phyloP scores from a whole-genome alignment of 75 land plant species.

The Cupressus sempervirens region DNA sequence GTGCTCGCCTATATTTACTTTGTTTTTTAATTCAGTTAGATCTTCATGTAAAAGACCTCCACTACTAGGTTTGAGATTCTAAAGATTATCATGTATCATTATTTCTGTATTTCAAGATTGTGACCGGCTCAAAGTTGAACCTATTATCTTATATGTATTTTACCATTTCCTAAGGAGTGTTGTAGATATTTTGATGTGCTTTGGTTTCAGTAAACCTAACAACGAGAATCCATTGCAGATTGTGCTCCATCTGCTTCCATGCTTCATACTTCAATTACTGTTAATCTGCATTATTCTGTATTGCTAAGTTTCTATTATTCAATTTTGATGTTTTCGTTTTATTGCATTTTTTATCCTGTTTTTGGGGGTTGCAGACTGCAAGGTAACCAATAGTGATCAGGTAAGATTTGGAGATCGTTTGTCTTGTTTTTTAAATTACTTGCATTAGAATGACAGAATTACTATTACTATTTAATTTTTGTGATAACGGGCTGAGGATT shows the following conservation, averaged over 20 bases:
- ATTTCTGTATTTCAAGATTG: not conserved
- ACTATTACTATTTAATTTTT: not conserved
- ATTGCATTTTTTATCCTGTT: not conserved
- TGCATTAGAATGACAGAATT: not conserved
- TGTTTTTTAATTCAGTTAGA: not conserved
- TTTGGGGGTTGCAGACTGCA: not conserved
- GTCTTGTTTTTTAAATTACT: not conserved
- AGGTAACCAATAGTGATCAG: not conserved
- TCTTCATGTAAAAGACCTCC: not conserved
- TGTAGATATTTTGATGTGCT: not conserved
- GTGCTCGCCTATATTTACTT: constrained; percentile 1
- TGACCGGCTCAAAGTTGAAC: not conserved
- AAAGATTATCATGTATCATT: not conserved
- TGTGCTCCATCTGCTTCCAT: not conserved
- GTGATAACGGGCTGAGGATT: not conserved
- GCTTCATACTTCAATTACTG: not conserved
- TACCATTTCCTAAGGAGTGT: not conserved
- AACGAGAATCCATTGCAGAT: not conserved
- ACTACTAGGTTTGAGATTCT: not conserved
- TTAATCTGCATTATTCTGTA: not conserved
- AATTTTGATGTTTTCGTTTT: not conserved
- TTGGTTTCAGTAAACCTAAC: not conserved
- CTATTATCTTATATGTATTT: not conserved
- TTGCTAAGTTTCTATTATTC: not conserved
- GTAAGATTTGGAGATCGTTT: not conserved